phyloP scores from a whole-genome alignment of 306 rosid genomes.

The Hippophae gyantsensis region DNA sequence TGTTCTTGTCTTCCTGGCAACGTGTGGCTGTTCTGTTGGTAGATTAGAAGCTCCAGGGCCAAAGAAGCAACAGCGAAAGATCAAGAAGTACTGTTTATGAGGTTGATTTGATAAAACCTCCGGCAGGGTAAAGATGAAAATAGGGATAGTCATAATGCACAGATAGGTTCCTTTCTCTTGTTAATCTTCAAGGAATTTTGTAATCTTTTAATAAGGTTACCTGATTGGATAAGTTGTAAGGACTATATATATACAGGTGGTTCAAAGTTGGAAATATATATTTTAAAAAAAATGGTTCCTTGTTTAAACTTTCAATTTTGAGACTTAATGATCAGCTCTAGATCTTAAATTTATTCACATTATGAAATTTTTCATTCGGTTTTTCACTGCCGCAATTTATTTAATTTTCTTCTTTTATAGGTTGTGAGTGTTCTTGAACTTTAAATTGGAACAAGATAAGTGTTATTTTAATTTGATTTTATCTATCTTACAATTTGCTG shows the following conservation, averaged over 20 bases:
- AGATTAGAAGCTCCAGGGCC: slow-evolving; percentile 92
- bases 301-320: slow-evolving; percentile 23
- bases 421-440: background rate
- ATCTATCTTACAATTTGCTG: no score
- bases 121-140: slow-evolving; percentile 24
- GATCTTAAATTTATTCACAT: background rate
- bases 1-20: slow-evolving; percentile 60
- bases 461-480: no score
- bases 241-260: slow-evolving; percentile 37
- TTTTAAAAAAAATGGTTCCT: slow-evolving; percentile 12
- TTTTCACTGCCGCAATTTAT: slow-evolving; percentile 21
- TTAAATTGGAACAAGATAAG: no score
- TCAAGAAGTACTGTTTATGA: slow-evolving; percentile 58
- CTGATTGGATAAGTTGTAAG: slow-evolving; percentile 51
- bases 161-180: slow-evolving; percentile 30
- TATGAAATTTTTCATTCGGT: background rate
- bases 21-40: slow-evolving; percentile 97
- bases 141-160: slow-evolving; percentile 35
- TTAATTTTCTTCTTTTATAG: slow-evolving; percentile 2
- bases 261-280: slow-evolving; percentile 39
- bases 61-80: slow-evolving; percentile 47
- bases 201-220: slow-evolving; percentile 62
- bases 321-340: slow-evolving; percentile 1
- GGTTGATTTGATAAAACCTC: slow-evolving; percentile 15
- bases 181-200: slow-evolving; percentile 2